Evolutionary conservation across 2,329 filamentous ascomycete species (phyloP), one percentile per base, ranked within the genome.

Genomic region (Penicillium sp.): DNA sequence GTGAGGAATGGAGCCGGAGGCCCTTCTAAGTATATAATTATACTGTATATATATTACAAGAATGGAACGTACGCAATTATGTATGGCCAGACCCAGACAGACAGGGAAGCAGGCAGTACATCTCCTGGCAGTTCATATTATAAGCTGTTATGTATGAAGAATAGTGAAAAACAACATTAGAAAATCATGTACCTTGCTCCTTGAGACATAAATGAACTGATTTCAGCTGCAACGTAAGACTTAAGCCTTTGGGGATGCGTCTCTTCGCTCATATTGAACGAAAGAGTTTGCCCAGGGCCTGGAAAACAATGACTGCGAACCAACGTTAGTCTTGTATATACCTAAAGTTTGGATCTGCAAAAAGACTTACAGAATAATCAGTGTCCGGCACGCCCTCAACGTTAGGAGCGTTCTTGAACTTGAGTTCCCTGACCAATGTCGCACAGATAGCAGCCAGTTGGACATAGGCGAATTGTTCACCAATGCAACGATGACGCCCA

Each of bases 391-490:
- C 80, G 0, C 77, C 75, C 54, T 75, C 75, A 59, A 73, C 78
- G 0, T 81, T 84, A 54, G 83, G 79, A 5, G 81, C 61, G 46
- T 85, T 87, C 48, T 68, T 73, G 46, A 89, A 76, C 66, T 79
- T 83, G 66, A 89, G 81, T 48, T 83, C 74, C 11, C 85, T 75
- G 9, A 89, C 80, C 59, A 89, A 69, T 0, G 80, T 83, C 0
- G 81, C 79, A 23, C 89, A 71, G 59, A 90, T 89, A 8, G 83
- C 83, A 16, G 80, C 79, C 43, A 90, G 68, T 65, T 90, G 87
- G 46, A 88, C 71, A 64, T 90, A 89, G 0, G 87, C 87, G 68
- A 90, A 90, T 67, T 89, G 87, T 74, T 90, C 88, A 18, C 88
- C 88, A 58, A 91, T 89, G 64, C 88, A 90, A 20, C 88, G 77